Evolutionary conservation across 768 basidiomycete species (phyloP).

Genomic region (Collybia nuda): DNA sequence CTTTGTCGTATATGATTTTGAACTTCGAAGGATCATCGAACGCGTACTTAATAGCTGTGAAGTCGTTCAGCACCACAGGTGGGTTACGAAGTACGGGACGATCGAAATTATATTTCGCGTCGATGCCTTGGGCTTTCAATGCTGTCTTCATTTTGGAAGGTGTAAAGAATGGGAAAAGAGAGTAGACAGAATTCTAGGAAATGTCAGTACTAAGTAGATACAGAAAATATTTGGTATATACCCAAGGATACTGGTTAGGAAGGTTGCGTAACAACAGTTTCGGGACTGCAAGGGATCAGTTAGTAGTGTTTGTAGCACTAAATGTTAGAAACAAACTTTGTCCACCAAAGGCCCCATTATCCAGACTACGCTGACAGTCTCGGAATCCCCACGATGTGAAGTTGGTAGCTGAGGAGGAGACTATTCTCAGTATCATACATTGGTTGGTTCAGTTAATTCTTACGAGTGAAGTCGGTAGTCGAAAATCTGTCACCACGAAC

Average conservation of each 20-base stretch:
- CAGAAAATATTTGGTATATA: background rate
- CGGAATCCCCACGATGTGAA: conserved; percentile 53
- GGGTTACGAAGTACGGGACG: conserved; percentile 28
- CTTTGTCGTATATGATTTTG: conserved; percentile 28
- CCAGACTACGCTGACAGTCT: conserved; percentile 41
- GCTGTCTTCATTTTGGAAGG: conserved; percentile 35
- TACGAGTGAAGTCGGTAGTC: conserved; percentile 52
- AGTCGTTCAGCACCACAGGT: conserved; percentile 30
- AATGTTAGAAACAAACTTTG: conserved; percentile 6
- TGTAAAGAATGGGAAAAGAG: conserved; percentile 38
- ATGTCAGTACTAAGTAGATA: background rate
- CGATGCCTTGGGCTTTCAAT: conserved; percentile 37
- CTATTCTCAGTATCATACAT: background rate
- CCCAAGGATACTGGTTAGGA: conserved; percentile 18
- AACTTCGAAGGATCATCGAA: conserved; percentile 34
- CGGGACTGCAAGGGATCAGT: conserved; percentile 10
- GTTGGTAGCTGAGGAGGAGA: conserved; percentile 28
- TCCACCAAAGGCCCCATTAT: conserved; percentile 26
- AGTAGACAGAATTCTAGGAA: conserved; percentile 14
- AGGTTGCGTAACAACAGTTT: conserved; percentile 18
- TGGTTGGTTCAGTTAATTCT: conserved; percentile 9
- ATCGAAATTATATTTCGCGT: conserved; percentile 39
- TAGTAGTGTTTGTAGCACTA: background rate
- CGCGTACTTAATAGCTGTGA: conserved; percentile 31
- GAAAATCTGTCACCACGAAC: conserved; percentile 55